Conservation (phyloP, 805 yeast genomes). For the Candida vartiovaarae region DNA sequence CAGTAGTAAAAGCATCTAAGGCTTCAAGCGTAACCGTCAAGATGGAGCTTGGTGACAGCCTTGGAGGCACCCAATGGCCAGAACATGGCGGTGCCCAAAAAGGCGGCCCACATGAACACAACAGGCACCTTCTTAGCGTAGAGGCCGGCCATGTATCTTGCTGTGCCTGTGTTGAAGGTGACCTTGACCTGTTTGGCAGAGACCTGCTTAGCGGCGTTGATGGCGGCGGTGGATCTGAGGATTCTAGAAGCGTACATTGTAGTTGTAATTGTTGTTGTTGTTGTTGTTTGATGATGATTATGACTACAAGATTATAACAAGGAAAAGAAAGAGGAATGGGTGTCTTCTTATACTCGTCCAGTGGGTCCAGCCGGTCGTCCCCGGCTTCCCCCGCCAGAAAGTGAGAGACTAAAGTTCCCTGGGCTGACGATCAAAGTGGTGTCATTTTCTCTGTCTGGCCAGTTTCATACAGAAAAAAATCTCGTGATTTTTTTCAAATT, state of each 20-base stretch:
- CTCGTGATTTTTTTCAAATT: not conserved
- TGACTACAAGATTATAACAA: too few species aligned
- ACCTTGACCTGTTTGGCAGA: constrained; percentile 17
- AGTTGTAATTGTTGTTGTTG: not conserved
- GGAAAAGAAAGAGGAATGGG: too few species aligned
- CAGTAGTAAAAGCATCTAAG: too few species aligned
- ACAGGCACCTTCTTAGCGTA: constrained; percentile 17
- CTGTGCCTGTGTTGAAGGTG: constrained; percentile 11
- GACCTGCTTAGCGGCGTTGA: constrained; percentile 15
- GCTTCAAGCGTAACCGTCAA: constrained; percentile 3
- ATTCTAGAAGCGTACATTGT: constrained; percentile 22
- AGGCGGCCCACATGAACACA: constrained; percentile 18
- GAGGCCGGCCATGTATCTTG: constrained; percentile 7
- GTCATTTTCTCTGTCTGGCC: not conserved
- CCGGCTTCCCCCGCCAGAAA: too few species aligned
- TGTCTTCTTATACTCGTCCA: too few species aligned
- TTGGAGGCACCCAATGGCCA: constrained; percentile 20
- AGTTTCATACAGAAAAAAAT: not conserved
- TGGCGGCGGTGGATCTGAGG: constrained; percentile 23
- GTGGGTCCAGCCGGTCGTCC: too few species aligned
- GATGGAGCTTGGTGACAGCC: not conserved
- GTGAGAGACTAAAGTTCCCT: too few species aligned
- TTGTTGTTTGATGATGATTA: not conserved
- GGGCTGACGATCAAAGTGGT: not conserved
- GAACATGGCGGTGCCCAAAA: constrained; percentile 12